Percentiles rank a stretch among this genome's conserved stretches.
Conservation (phyloP, 1,139 yeast genomes). For the Lodderomyces theae region DNA sequence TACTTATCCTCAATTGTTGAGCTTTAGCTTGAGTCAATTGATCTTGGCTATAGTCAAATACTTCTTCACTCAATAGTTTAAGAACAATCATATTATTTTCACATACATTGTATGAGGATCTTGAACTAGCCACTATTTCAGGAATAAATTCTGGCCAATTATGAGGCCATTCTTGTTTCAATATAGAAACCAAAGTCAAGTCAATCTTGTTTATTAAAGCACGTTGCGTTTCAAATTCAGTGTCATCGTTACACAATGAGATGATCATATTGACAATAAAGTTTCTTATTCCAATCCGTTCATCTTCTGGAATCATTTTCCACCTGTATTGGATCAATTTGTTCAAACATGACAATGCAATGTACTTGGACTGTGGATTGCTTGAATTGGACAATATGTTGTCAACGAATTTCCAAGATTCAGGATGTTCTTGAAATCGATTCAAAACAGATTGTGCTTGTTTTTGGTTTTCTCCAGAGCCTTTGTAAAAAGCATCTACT, state of each 20-base stretch:
- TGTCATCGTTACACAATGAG: slow-evolving; percentile 80
- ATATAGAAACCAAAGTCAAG: slow-evolving; percentile 85
- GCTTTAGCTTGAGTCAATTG: slow-evolving; percentile 97
- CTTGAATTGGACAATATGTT: slow-evolving; percentile 75
- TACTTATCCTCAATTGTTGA: slow-evolving; percentile 71
- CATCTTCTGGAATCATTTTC: slow-evolving; percentile 88
- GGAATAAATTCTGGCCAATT: slow-evolving; percentile 98
- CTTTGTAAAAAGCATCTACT: slow-evolving; percentile 83
- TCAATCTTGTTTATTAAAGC: slow-evolving; percentile 91
- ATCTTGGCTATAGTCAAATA: slow-evolving; percentile 89
- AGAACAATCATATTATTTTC: slow-evolving; percentile 95
- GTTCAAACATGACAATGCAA: slow-evolving; percentile 87
- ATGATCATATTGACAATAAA: slow-evolving; percentile 90
- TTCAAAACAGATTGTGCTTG: slow-evolving; percentile 82
- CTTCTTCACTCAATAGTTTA: slow-evolving; percentile 88
- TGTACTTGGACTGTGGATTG: slow-evolving; percentile 86
- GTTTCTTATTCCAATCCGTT: slow-evolving; percentile 85
- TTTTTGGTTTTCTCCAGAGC: slow-evolving; percentile 77
- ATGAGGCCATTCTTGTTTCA: slow-evolving; percentile 98
- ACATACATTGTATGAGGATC: slow-evolving; percentile 87
- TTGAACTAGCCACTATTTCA: slow-evolving; percentile 81
- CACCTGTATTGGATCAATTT: slow-evolving; percentile 87
- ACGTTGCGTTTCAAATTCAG: slow-evolving; percentile 73
- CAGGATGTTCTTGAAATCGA: slow-evolving; percentile 90
- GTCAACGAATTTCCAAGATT: slow-evolving; percentile 94